Conservation (phyloP, 1,284 basidiomycete species). For the Cystobasidium sp. region DNA sequence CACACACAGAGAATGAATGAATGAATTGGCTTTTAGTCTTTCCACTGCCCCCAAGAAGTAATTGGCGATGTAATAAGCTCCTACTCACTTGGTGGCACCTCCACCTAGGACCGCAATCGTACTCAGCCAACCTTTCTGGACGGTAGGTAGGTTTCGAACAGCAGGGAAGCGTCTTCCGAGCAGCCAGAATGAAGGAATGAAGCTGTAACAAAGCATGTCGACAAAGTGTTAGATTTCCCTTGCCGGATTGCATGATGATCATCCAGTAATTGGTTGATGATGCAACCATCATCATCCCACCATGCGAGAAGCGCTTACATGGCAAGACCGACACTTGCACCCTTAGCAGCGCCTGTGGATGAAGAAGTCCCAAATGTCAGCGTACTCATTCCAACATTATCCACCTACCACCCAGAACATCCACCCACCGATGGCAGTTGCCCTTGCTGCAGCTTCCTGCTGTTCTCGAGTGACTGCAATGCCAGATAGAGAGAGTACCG, state of each 20-base stretch:
- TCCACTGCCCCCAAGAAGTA: not conserved
- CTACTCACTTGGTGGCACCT: slow-evolving; percentile 36
- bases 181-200: slow-evolving; percentile 36
- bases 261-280: not conserved
- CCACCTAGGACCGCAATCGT: slow-evolving; percentile 28
- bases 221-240: not conserved
- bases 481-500: too few relatives aligned
- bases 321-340: slow-evolving; percentile 36
- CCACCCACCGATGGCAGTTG: slow-evolving; percentile 31
- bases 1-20: not conserved
- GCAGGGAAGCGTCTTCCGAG: slow-evolving; percentile 37
- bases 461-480: slow-evolving; percentile 35
- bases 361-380: not conserved
- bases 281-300: slow-evolving; percentile 1
- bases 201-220: slow-evolving; percentile 6
- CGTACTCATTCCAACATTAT: not conserved
- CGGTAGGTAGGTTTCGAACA: slow-evolving; percentile 32
- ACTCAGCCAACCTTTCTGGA: slow-evolving; percentile 36
- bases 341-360: slow-evolving; percentile 38
- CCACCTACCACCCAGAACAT: too few relatives aligned
- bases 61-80: not conserved
- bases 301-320: not conserved
- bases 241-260: not conserved
- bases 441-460: slow-evolving; percentile 32
- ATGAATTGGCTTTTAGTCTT: not conserved